These are phyloP conservation scores for Draba incana DNA, from an alignment of 345 rosid genomes.

Conservation along the genomic window DNA sequence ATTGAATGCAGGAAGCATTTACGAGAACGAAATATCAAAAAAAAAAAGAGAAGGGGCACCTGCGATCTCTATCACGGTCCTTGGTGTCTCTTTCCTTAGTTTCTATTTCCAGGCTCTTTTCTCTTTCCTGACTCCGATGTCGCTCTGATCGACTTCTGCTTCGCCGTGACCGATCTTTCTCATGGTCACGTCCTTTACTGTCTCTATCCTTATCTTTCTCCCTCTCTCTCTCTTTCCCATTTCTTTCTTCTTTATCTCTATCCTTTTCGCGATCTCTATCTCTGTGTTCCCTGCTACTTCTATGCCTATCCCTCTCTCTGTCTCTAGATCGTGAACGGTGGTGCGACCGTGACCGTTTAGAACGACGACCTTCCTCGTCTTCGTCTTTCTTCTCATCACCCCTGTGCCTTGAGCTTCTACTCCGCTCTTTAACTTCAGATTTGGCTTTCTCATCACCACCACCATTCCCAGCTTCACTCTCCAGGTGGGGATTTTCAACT, in stretches of 20 bases:
- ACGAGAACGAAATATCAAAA: neutral
- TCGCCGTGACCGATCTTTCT: conserved; percentile 53
- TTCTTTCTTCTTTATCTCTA: conserved; percentile 40
- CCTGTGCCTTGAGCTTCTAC: conserved; percentile 64
- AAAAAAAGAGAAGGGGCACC: conserved; percentile 48
- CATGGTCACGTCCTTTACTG: conserved; percentile 46
- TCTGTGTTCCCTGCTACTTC: conserved; percentile 60
- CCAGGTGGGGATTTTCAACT: conserved; percentile 72
- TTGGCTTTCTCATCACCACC: conserved; percentile 49
- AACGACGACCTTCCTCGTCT: conserved; percentile 50
- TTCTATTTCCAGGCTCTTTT: conserved; percentile 55
- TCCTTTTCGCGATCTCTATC: conserved; percentile 47
- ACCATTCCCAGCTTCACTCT: conserved; percentile 60
- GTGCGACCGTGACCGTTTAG: conserved; percentile 58
- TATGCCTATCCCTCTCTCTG: conserved; percentile 66
- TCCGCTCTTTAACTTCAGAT: conserved; percentile 51
- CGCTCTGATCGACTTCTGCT: conserved; percentile 66
- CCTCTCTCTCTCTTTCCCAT: conserved; percentile 49
- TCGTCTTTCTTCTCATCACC: conserved; percentile 57
- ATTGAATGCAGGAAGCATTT: conserved; percentile 11
- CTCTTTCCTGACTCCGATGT: conserved; percentile 63
- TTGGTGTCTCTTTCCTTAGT: conserved; percentile 56
- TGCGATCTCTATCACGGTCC: conserved; percentile 76
- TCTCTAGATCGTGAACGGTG: conserved; percentile 75
- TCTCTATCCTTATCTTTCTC: conserved; percentile 63